phyloP scores from a whole-genome alignment of 2,329 filamentous ascomycete genomes.

The Fusarium algeriense region DNA sequence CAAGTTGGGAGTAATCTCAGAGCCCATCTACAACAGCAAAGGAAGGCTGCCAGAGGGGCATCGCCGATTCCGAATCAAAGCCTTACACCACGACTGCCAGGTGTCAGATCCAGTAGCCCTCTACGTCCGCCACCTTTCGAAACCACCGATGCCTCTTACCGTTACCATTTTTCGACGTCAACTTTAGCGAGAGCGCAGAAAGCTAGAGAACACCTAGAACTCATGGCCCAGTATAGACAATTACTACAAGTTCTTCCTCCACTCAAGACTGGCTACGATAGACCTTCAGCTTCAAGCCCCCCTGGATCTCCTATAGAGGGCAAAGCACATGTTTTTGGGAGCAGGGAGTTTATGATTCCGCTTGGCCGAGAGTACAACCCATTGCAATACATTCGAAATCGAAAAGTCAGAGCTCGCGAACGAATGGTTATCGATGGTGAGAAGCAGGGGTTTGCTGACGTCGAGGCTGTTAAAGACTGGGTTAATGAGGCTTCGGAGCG shows the following conservation, averaged over 20 bases:
- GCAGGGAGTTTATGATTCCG: constrained; percentile 51
- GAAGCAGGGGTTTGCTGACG: constrained; percentile 80
- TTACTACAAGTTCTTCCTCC: constrained; percentile 84
- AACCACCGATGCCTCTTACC: constrained; percentile 60
- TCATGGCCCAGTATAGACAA: constrained; percentile 85
- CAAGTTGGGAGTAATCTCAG: constrained; percentile 70
- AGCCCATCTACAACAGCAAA: constrained; percentile 79
- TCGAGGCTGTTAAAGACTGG: constrained; percentile 79
- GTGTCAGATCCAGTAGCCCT: constrained; percentile 57
- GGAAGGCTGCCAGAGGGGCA: constrained; percentile 70
- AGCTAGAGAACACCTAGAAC: constrained; percentile 85
- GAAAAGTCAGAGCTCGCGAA: constrained; percentile 85
- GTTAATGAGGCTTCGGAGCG: constrained; percentile 72
- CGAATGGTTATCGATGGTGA: constrained; percentile 80
- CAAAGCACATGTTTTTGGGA: constrained; percentile 48
- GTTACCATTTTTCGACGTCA: constrained; percentile 79
- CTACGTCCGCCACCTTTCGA: constrained; percentile 63
- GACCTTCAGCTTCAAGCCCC: constrained; percentile 56
- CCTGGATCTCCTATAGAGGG: constrained; percentile 55
- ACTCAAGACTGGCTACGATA: constrained; percentile 63
- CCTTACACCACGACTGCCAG: constrained; percentile 57
- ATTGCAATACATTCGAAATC: constrained; percentile 90
- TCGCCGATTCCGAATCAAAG: constrained; percentile 68
- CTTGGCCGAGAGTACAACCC: constrained; percentile 87
- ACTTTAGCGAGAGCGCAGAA: constrained; percentile 87